Evolutionary conservation across 2,329 filamentous ascomycete species (phyloP).

Genomic region (Cladophialophora psammophila): DNA sequence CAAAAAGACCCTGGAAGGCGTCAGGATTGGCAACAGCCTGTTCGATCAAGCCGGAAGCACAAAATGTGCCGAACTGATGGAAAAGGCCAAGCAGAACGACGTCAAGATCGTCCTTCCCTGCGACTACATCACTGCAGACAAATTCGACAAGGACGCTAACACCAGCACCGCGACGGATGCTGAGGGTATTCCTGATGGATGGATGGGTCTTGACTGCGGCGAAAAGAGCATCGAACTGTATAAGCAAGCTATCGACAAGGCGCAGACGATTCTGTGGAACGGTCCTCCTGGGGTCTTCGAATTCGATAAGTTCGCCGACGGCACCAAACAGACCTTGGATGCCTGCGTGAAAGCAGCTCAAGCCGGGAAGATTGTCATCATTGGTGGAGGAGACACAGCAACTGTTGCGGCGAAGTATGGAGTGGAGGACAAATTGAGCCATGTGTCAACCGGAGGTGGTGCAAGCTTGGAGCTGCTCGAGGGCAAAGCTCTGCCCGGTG

Average conservation of each 20-base stretch:
- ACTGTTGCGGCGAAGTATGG: constrained; percentile 98
- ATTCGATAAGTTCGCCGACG: constrained; percentile 90
- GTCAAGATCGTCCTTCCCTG: constrained; percentile 94
- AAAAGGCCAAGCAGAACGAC: constrained; percentile 96
- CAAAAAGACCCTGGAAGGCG: constrained; percentile 95
- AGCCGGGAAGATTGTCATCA: constrained; percentile 94
- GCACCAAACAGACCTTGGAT: constrained; percentile 91
- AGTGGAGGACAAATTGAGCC: constrained; percentile 95
- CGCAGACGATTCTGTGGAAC: constrained; percentile 99
- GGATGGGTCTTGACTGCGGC: constrained; percentile 97
- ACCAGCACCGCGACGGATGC: constrained; percentile 82
- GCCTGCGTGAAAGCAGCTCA: constrained; percentile 82
- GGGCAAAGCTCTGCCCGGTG: constrained; percentile 96
- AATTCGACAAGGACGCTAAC: constrained; percentile 85
- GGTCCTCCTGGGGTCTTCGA: constrained; percentile 97
- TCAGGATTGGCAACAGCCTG: constrained; percentile 87
- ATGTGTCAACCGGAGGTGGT: constrained; percentile 96
- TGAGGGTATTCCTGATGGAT: constrained; percentile 92
- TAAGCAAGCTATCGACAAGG: constrained; percentile 83
- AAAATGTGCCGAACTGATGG: constrained; percentile 84
- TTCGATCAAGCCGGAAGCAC: constrained; percentile 95
- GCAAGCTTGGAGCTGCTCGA: constrained; percentile 95
- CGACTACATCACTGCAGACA: constrained; percentile 96
- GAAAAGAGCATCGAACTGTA: constrained; percentile 86
- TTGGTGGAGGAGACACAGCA: constrained; percentile 96